Base-by-base conservation (phyloP, 495 filamentous ascomycete genomes). In the Penicillium tannophilum region DNA sequence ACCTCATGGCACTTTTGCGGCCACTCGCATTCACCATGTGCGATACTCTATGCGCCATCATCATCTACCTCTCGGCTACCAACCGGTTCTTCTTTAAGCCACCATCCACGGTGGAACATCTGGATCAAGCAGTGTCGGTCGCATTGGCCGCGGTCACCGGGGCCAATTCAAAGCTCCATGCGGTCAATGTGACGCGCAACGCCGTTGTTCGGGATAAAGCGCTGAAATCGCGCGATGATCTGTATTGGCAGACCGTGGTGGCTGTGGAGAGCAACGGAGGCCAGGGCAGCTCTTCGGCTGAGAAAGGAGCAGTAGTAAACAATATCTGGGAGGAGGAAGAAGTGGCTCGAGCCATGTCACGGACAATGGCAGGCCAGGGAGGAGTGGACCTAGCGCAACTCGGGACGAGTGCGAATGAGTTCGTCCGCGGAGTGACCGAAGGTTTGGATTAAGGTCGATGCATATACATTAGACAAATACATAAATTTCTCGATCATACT, bases 11-110 rank as follows among this genome's bases (percentile, higher is more conserved):
- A 2, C 60, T 86, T 0, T 72, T 80, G 17, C 84, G 94, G 1
- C 78, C 76, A 11, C 46, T 88, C 7, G 69, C 70, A 0, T 81
- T 98, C 1, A 82, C 83, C 0, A 55, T 79, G 2, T 75, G 88
- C 2, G 89, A 98, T 68, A 69, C 61, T 1, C n/a, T 80, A 6
- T 70, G 91, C 1, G 88, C 85, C 0, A 67, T 68, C 14, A 69
- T 88, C 6, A 72, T 97, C 14, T 97, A 87, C 72, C 76, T 92
- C 14, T 83, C 87, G 0, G 82, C 85, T 23, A 97, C 94, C 19
- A 89, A 93, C 63, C 84, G 93, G 14, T 79, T 80, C 66, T 83
- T 87, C 61, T 80, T 81, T 52, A 68, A 70, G n/a, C 82, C 82
- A 30, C 74, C 79, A 2, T 69, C 73, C 11, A 66, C 77, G n/a